A percentile compares a stretch with the other conserved stretches of the same genome.
Conservation (phyloP, 352 stramenopile species). For the Blastocystis hominis region DNA sequence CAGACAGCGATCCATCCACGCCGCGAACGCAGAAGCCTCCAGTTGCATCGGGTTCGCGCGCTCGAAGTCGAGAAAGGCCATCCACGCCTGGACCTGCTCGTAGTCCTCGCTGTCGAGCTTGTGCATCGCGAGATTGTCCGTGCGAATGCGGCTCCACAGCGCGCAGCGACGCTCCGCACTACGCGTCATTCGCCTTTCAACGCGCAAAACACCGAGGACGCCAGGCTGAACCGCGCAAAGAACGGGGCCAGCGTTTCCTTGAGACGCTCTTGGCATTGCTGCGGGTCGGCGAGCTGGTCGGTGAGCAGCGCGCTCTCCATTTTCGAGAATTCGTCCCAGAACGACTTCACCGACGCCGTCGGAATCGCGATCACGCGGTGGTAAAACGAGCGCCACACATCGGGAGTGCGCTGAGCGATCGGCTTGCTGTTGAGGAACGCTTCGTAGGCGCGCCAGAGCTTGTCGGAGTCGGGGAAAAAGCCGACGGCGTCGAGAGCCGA, state of each 20-base stretch:
- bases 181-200: not conserved
- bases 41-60: slow-evolving; percentile 1
- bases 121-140: not conserved
- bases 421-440: not conserved
- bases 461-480: slow-evolving; percentile 22
- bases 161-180: not conserved
- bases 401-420: not conserved
- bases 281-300: not conserved
- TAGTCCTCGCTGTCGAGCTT: not conserved
- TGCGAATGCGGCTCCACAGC: not conserved
- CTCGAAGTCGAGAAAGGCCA: not conserved
- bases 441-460: not conserved
- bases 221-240: not conserved
- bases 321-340: slow-evolving; percentile 20
- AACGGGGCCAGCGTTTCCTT: not conserved
- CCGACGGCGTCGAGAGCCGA: not conserved
- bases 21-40: not conserved
- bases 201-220: not conserved
- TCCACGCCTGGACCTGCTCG: not conserved
- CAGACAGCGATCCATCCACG: not conserved
- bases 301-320: not conserved
- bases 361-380: not conserved
- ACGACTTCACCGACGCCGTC: not conserved
- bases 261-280: not conserved
- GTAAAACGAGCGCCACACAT: not conserved